Percentiles rank a stretch among this genome's conserved stretches.
phyloP scores from a whole-genome alignment of 2,329 filamentous ascomycete genomes.

The Pseudogymnoascus sp. region DNA sequence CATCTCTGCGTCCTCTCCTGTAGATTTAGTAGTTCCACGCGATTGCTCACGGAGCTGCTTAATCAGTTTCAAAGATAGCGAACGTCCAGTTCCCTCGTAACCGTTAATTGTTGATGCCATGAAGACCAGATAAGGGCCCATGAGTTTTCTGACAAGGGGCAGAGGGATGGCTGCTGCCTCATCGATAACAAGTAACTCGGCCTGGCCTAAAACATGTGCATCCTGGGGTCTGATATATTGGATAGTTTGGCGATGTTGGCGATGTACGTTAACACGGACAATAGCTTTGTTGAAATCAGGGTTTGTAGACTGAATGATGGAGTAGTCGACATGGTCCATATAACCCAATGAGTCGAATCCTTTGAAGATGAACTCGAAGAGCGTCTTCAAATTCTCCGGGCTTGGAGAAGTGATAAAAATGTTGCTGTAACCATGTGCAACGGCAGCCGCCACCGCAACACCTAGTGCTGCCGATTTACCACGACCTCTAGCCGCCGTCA shows the following conservation, averaged over 20 bases:
- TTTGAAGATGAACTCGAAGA: constrained; percentile 98
- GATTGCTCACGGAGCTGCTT: constrained; percentile 95
- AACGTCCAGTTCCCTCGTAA: constrained; percentile 94
- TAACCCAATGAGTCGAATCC: constrained; percentile 94
- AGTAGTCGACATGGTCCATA: constrained; percentile 92
- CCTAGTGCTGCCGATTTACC: constrained; percentile 96
- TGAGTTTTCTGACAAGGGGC: constrained; percentile 83
- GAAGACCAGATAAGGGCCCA: constrained; percentile 95
- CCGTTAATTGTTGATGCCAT: constrained; percentile 99
- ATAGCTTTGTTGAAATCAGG: constrained; percentile 99
- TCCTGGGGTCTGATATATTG: constrained; percentile 98
- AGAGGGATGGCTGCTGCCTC: constrained; percentile 95
- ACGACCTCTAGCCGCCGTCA: constrained; percentile 89
- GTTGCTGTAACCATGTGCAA: constrained; percentile 96
- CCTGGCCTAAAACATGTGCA: constrained; percentile 88
- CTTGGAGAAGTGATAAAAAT: constrained; percentile 98
- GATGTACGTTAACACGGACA: constrained; percentile 90
- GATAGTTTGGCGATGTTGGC: constrained; percentile 92
- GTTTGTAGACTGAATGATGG: constrained; percentile 96
- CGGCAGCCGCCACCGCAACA: constrained; percentile 85
- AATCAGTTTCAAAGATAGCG: constrained; percentile 90
- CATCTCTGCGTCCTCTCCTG: constrained; percentile 56
- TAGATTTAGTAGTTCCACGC: constrained; percentile 51
- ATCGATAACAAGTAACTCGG: constrained; percentile 91
- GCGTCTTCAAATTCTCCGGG: constrained; percentile 95